phyloP scores from a whole-genome alignment of 1,284 basidiomycete species.

The Porphyrellus sp. region DNA sequence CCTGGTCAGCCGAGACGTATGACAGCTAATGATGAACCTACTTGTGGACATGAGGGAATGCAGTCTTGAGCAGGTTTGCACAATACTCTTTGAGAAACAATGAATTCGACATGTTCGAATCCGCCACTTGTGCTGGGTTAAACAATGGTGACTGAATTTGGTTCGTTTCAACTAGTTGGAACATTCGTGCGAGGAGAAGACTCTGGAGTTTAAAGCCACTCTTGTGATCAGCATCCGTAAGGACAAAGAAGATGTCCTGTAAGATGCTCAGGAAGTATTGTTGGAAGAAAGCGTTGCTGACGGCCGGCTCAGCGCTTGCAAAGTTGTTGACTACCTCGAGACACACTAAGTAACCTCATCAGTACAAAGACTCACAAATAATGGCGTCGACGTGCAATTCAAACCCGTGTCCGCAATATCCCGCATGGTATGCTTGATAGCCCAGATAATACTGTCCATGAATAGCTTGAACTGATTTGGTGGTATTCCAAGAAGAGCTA shows the following conservation, averaged over 20 bases:
- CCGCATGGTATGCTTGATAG: slow-evolving; percentile 99
- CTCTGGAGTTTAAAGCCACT: slow-evolving; percentile 93
- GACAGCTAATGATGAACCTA: slow-evolving; percentile 40
- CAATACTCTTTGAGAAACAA: slow-evolving; percentile 88
- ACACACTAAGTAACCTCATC: slow-evolving; percentile 59
- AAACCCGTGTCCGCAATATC: slow-evolving; percentile 97
- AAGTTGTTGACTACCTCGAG: slow-evolving; percentile 97
- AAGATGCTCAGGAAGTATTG: slow-evolving; percentile 92
- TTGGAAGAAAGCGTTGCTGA: slow-evolving; percentile 82
- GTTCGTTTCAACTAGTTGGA: slow-evolving; percentile 88
- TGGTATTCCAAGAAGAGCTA: slow-evolving; percentile 83
- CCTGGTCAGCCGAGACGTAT: slow-evolving; percentile 13
- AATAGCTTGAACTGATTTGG: slow-evolving; percentile 96
- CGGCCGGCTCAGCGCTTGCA: slow-evolving; percentile 73
- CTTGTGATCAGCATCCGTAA: slow-evolving; percentile 99
- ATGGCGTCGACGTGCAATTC: slow-evolving; percentile 57
- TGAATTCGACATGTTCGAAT: slow-evolving; percentile 78
- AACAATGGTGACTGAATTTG: slow-evolving; percentile 83
- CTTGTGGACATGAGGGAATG: slow-evolving; percentile 89
- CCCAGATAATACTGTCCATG: slow-evolving; percentile 99
- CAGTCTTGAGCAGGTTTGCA: slow-evolving; percentile 79
- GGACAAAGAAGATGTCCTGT: slow-evolving; percentile 96
- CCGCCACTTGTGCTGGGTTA: slow-evolving; percentile 73
- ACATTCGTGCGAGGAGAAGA: slow-evolving; percentile 87
- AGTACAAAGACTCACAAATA: slow-evolving; percentile 5